A percentile compares a stretch with the other conserved stretches of the same genome.
Evolutionary conservation across 148 eudicot species (phyloP).

Genomic region (Euryodendron excelsum): DNA sequence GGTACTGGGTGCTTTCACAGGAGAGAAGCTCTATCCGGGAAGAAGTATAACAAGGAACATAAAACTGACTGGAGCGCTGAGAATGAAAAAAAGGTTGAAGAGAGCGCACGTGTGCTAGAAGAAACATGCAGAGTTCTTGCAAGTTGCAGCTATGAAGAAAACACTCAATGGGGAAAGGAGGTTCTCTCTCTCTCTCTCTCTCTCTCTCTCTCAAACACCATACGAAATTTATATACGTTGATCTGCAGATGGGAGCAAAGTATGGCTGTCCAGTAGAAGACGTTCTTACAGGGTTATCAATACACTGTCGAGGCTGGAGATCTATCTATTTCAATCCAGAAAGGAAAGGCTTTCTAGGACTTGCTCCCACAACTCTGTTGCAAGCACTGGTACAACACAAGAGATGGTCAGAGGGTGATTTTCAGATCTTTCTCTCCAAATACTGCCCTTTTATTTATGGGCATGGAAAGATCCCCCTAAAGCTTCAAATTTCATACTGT

Average conservation of each 20-base stretch:
- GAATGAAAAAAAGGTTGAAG: not conserved
- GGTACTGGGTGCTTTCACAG: slow-evolving; percentile 19
- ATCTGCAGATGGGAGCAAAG: slow-evolving; percentile 6
- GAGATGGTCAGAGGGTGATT: slow-evolving; percentile 13
- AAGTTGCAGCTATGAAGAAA: slow-evolving; percentile 14
- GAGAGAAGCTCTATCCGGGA: slow-evolving; percentile 5
- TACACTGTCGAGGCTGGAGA: not conserved
- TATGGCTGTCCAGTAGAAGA: slow-evolving; percentile 19
- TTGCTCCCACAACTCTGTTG: slow-evolving; percentile 9
- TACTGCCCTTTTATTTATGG: slow-evolving; percentile 22
- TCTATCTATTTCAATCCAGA: slow-evolving; percentile 3
- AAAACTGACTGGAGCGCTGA: not conserved
- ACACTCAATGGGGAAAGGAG: slow-evolving; percentile 20
- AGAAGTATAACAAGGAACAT: not conserved
- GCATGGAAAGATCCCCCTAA: slow-evolving; percentile 13
- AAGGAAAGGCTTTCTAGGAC: not conserved
- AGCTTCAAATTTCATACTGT: slow-evolving; percentile 17
- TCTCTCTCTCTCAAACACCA: slow-evolving; percentile 7
- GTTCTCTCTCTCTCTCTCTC: slow-evolving; percentile 14
- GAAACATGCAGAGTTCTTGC: not conserved
- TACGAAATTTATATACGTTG: no score
- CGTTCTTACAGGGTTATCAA: not conserved
- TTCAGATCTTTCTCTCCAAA: slow-evolving; percentile 25
- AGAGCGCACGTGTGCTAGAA: not conserved
- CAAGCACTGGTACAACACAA: not conserved